Base-by-base conservation (phyloP, 2,329 filamentous ascomycete species). In the Rhynchosporium secalis region DNA sequence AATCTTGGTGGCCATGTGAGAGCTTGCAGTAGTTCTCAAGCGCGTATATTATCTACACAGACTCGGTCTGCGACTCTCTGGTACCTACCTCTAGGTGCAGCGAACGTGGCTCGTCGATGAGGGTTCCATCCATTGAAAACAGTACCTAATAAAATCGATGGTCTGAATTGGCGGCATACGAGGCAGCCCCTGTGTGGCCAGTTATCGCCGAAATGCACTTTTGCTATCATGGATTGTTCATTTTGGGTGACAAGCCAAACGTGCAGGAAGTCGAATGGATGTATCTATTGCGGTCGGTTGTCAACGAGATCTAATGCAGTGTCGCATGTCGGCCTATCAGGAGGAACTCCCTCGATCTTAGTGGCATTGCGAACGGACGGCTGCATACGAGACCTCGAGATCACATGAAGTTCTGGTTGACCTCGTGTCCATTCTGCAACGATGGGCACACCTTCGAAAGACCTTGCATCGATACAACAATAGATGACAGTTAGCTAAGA, bases 341-440 rank as follows among this genome's bases (percentile, higher is more conserved):
- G 40, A 28, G 15, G 33, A 26, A 20, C 20, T 38, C 6, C 13
- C 15, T 36, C 12, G 31, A 9, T 40, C 26, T 10, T 13, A 26
- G 52, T 31, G 31, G 28, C 28, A 29, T 41, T n/a, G 33, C 48
- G 47, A 20, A 12, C 47, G 55, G n/a, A 40, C 26, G 29, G 56
- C 31, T 52, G 48, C 58, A 47, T 28, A 40, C 28, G 58, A 10
- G 40, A 54, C 29, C 20, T 55, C 45, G 8, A 61, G 51, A 60
- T 60, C 41, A 29, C 45, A 49, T n/a, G 33, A 36, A 36, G 33
- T 36, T 10, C 6, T 36, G 9, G 6, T 36, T 36, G 33, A 5
- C 33, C 33, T 45, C 3, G 6, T 45, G 43, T 5, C 43, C 7
- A 45, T 26, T 60, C 52, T 29, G 46, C 54, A 52, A n/a, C 40